Base-by-base conservation (phyloP, 768 basidiomycete species). In the Leccinum fibrillosum region DNA sequence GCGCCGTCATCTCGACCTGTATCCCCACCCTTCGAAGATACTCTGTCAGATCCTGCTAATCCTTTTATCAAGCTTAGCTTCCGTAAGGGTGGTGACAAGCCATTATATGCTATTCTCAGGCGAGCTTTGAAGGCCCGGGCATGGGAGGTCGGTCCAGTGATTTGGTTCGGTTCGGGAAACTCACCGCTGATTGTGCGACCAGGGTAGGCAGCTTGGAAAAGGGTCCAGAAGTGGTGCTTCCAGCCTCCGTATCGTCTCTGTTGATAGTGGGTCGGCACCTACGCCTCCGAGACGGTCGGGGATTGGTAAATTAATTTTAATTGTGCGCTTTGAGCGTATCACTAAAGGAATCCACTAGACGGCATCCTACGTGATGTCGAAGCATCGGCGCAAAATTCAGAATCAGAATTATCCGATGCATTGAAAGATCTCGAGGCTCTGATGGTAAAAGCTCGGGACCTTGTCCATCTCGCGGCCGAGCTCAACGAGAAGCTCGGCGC, bases 361-460 rank as follows among this genome's bases (percentile, higher is more conserved):
- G 90, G 92, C 1, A 92, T 98, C 60, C 74, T 98, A 49, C 84
- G 84, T 56, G 82, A 78, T 2, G 90, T 94, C 44, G 85, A 90
- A 70, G 77, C 80, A 13, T 83, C 85, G 9, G 83, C 85, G 1
- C 81, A 86, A 64, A 81, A 79, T 5, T 78, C 85, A 15, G 81
- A 86, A 48, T 81, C 80, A 8, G 79, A 86, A 61, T 82, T 98
- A 75, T 79, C 80, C 25, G 84, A 86, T 62, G 90, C 94, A 0
- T 78, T 98, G 32, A 79, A 85, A 62, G 97, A 98, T 67, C 81
- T 98, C 34, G 93, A 98, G 69, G 89, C 88, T 0, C 75, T 98
- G 49, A 94, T 91, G 89, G 78, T 88, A 50, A 91, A 95, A 69
- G 94, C 94, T 1, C 88, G 85, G 62, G 93, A 95, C 64, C 96